Evolutionary conservation across 108 stramenopile species (phyloP).

Genomic region (Licmophora abbreviata): DNA sequence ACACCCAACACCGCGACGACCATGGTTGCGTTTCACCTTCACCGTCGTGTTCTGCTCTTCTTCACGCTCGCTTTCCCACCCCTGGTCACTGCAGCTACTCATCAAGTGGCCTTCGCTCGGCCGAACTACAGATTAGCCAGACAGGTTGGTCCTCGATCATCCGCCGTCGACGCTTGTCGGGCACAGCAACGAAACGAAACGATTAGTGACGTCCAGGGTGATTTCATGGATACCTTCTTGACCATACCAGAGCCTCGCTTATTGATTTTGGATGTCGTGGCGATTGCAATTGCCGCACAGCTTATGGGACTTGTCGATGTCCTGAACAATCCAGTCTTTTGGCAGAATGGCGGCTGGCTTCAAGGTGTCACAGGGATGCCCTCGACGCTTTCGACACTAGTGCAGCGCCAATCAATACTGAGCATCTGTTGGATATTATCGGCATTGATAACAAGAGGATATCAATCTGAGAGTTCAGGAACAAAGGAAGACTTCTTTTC

Average conservation of each 20-base stretch:
- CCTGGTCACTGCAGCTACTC: too few species aligned
- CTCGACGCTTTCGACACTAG: constrained; percentile 15
- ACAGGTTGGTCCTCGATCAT: too few species aligned
- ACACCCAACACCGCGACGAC: too few species aligned
- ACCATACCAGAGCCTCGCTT: background rate
- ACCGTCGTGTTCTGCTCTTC: too few species aligned
- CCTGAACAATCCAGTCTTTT: constrained; percentile 40
- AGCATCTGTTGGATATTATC: background rate
- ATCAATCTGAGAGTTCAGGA: background rate
- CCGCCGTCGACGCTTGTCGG: too few species aligned
- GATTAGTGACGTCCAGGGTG: too few species aligned
- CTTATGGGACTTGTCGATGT: constrained; percentile 31
- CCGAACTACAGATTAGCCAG: too few species aligned
- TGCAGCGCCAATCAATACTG: constrained; percentile 7
- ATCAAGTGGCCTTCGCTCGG: too few species aligned
- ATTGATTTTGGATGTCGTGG: constrained; percentile 8
- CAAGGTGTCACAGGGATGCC: constrained; percentile 41
- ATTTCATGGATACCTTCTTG: background rate
- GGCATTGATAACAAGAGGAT: background rate
- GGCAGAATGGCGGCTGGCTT: constrained; percentile 45
- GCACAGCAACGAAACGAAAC: too few species aligned
- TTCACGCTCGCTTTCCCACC: too few species aligned
- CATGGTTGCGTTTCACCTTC: too few species aligned
- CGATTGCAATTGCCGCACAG: constrained; percentile 26
- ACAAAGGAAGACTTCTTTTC: background rate